These are phyloP conservation scores for Glebionis coronaria DNA, from an alignment of 129 eudicot genomes.

Conservation along the genomic window DNA sequence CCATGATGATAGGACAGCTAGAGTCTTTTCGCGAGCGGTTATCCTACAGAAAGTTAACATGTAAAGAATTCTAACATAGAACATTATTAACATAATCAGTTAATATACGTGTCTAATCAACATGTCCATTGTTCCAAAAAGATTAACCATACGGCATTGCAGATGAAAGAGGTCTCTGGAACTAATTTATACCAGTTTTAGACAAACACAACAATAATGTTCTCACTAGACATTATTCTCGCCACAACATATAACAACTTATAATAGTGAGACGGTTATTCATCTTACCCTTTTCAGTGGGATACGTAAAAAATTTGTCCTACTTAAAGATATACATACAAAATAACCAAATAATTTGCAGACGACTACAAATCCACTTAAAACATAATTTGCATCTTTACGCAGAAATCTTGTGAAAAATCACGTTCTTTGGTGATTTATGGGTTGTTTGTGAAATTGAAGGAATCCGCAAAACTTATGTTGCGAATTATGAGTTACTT, in stretches of 20 bases:
- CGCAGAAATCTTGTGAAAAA: too few relatives aligned
- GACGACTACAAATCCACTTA: too few relatives aligned
- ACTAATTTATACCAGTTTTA: neutral
- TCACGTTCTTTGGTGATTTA: too few relatives aligned
- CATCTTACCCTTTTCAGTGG: too few relatives aligned
- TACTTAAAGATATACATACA: too few relatives aligned
- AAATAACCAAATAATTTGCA: too few relatives aligned
- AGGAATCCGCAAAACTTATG: too few relatives aligned
- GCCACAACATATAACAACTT: constrained; percentile 16
- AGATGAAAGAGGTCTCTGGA: constrained; percentile 5
- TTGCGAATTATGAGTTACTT: too few relatives aligned
- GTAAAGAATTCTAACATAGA: constrained; percentile 7
- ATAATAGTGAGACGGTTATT: neutral
- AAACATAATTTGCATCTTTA: too few relatives aligned
- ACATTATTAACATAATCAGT: neutral
- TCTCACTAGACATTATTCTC: constrained; percentile 2
- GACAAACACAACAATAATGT: neutral
- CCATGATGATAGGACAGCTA: neutral
- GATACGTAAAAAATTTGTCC: too few relatives aligned
- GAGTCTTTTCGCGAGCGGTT: constrained; percentile 4
- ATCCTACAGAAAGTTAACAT: constrained; percentile 25
- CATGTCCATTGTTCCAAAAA: neutral
- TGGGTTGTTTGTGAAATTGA: too few relatives aligned
- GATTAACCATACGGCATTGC: neutral
- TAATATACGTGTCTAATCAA: constrained; percentile 4